Base-by-base conservation (phyloP, 1,284 basidiomycete genomes). In the Porodaedalea pini region DNA sequence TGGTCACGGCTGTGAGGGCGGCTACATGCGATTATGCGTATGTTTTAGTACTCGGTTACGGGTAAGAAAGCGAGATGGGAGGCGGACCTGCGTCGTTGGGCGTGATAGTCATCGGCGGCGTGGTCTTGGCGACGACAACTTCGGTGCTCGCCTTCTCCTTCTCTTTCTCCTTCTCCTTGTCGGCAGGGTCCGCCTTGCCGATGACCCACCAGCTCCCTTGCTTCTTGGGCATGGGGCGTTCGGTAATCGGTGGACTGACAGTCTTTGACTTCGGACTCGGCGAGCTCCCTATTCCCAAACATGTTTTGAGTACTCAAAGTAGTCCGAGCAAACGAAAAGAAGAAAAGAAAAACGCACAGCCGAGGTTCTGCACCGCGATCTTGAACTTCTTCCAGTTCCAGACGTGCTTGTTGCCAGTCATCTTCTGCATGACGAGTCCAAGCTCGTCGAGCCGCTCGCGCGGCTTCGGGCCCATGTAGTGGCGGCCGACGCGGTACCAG, bases 351-450 rank as follows among this genome's bases (percentile, higher is more conserved):
- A 27, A 79, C 88, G 71, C 65, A 90, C 88, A 90, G 54, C 86
- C 85, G 85, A 89, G 86, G 67, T 82, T 89, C 54, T 77, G 71
- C 80, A 90, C 85, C 3, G 87, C 87, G 52, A 85, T 75, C 71
- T 79, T 82, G 73, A 85, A 90, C 62, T 81, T 85, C 73, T 88
- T 86, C 87, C 87, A 90, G 60, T 78, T 84, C 87, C 88, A 90
- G 39, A 80, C 75, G 65, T 88, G 88, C 64, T 81, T 83, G 17
- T 85, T 84, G 6, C 85, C 86, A 59, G 90, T 79, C 64, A 90
- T 80, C 66, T 86, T 81, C 50, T 77, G 73, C 74, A 90, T 80
- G 59, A 90, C 85, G 27, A 76, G 77, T 70, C 87, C 88, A 56
- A 90, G 71, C 67, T 88, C 86, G 39, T 78, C 72, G 60, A 90